Evolutionary conservation across 176 grass and related monocot genomes (phyloP).

Genomic region (Oropetium thomaeum): DNA sequence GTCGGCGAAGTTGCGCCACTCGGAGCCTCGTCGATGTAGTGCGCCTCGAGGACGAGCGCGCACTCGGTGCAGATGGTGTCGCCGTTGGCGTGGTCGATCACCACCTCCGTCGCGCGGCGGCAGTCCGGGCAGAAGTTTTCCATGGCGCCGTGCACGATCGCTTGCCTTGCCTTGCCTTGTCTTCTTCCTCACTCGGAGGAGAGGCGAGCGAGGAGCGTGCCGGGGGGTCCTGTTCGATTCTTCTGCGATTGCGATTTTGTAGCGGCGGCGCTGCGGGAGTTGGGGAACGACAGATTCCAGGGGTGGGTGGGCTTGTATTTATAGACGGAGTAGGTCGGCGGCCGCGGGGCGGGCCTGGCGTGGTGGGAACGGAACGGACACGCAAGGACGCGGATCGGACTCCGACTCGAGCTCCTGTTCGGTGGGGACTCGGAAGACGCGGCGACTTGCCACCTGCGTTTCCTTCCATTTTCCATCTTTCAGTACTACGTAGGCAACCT

Average conservation of each 20-base stretch:
- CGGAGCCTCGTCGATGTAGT: conserved; percentile 56
- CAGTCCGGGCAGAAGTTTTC: conserved; percentile 42
- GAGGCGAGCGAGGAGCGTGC: too few species aligned
- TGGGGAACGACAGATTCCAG: background rate
- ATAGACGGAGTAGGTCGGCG: conserved; percentile 31
- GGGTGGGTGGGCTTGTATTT: conserved; percentile 22
- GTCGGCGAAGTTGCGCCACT: conserved; percentile 64
- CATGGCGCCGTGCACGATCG: background rate
- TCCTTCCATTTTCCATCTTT: too few species aligned
- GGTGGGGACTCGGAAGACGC: background rate
- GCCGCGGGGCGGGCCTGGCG: background rate
- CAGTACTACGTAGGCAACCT: background rate
- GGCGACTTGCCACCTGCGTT: background rate
- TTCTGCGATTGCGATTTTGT: background rate
- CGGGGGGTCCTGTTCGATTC: background rate
- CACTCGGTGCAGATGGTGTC: conserved; percentile 76
- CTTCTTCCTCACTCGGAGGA: background rate
- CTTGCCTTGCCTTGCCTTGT: background rate
- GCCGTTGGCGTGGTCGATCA: conserved; percentile 52
- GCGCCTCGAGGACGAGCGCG: conserved; percentile 57
- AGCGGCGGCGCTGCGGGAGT: background rate
- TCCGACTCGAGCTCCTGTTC: background rate
- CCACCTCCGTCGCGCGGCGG: conserved; percentile 37
- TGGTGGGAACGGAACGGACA: background rate
- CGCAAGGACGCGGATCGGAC: background rate